Percentiles rank a stretch among this genome's conserved stretches.
phyloP scores from a whole-genome alignment of 495 filamentous ascomycete genomes.

The Achaetomiella virescens region DNA sequence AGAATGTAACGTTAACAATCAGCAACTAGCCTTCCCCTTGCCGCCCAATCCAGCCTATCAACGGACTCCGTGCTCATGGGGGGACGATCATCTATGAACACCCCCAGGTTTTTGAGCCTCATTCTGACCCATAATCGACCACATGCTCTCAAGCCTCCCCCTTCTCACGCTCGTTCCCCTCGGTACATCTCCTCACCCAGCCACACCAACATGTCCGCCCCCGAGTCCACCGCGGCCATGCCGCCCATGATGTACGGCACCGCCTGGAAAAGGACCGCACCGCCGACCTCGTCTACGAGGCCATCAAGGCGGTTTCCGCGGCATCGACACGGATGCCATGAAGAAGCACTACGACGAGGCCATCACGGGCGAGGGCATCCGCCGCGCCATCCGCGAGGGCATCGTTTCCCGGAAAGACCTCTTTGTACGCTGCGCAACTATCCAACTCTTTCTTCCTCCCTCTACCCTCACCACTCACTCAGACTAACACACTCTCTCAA shows the following conservation, averaged over 20 bases:
- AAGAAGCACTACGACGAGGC: constrained; percentile 73
- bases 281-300: constrained; percentile 59
- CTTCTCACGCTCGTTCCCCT: background rate
- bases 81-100: background rate
- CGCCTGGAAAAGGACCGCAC: constrained; percentile 80
- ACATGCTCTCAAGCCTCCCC: background rate
- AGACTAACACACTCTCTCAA: constrained; percentile 13
- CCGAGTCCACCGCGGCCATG: constrained; percentile 24
- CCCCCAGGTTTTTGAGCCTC: background rate
- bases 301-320: constrained; percentile 67
- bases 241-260: constrained; percentile 73
- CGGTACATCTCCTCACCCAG: background rate
- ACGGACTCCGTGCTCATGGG: background rate
- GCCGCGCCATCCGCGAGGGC: constrained; percentile 50
- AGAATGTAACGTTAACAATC: too few relatives aligned
- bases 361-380: constrained; percentile 61
- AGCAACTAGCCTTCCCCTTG: constrained; percentile 9
- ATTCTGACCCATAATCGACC: background rate
- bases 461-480: background rate
- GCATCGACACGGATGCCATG: constrained; percentile 73
- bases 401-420: constrained; percentile 54
- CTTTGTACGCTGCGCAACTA: constrained; percentile 25
- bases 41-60: background rate
- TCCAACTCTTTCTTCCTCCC: constrained; percentile 3
- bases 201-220: constrained; percentile 9